These are phyloP conservation scores for Thuja plicata DNA, from an alignment of 83 land plant species.

Conservation along the genomic window DNA sequence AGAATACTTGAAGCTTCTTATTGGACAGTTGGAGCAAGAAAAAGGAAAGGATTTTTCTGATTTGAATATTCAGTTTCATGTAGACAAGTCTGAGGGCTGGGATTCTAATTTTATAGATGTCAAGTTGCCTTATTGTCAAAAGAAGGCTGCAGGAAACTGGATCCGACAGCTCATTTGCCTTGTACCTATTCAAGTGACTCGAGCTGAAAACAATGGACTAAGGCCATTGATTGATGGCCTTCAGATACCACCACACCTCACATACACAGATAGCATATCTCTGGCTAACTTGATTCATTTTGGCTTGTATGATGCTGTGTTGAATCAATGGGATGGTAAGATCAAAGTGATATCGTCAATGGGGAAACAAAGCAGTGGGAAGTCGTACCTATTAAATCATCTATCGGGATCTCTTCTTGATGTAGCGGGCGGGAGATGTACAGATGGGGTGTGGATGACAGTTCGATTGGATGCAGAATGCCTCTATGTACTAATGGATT, in stretches of 20 bases:
- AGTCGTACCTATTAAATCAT: slow-evolving; percentile 39
- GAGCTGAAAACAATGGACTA: slow-evolving; percentile 33
- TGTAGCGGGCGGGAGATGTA: slow-evolving; percentile 39
- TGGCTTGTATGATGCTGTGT: slow-evolving; percentile 28
- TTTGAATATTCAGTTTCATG: neutral
- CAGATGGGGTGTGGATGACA: slow-evolving; percentile 44
- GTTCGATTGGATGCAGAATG: slow-evolving; percentile 16
- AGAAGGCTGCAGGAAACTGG: slow-evolving; percentile 18
- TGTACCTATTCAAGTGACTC: slow-evolving; percentile 31
- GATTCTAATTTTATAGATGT: neutral
- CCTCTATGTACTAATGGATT: slow-evolving; percentile 33
- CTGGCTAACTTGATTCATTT: slow-evolving; percentile 21
- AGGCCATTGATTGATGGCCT: slow-evolving; percentile 27
- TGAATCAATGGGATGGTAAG: slow-evolving; percentile 22
- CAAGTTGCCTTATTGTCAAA: neutral
- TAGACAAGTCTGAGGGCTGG: neutral
- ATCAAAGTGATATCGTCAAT: slow-evolving; percentile 42
- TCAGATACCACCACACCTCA: slow-evolving; percentile 22
- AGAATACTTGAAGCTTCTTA: slow-evolving; percentile 9
- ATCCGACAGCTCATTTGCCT: slow-evolving; percentile 18
- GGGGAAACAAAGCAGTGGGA: slow-evolving; percentile 52
- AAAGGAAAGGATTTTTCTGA: slow-evolving; percentile 23
- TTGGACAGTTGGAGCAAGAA: slow-evolving; percentile 12
- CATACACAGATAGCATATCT: slow-evolving; percentile 30
- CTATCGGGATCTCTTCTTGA: slow-evolving; percentile 32